Percentiles rank a stretch among this genome's conserved stretches.
phyloP scores from a whole-genome alignment of 805 yeast species.

The Lachancea fermentati region DNA sequence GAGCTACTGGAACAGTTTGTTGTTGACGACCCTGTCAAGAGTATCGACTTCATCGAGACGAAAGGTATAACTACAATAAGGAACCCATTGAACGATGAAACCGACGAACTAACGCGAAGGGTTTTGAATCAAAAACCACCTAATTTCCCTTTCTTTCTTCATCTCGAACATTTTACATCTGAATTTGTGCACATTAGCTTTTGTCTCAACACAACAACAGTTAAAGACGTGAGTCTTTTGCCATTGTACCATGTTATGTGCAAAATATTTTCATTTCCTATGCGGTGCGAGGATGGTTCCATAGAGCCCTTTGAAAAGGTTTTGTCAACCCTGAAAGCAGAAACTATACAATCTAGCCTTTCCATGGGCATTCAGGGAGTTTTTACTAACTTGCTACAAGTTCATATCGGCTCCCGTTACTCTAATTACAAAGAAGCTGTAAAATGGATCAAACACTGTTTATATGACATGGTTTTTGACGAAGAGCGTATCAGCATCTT shows the following conservation, averaged over 20 bases:
- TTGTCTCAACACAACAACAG: conserved; percentile 48
- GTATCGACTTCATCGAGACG: conserved; percentile 62
- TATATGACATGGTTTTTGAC: conserved; percentile 67
- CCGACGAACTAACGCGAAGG: conserved; percentile 26
- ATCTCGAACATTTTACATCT: conserved; percentile 74
- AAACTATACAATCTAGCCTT: conserved; percentile 56
- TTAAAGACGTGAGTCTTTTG: conserved; percentile 44
- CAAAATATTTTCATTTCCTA: conserved; percentile 68
- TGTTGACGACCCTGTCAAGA: conserved; percentile 68
- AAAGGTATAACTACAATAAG: conserved; percentile 56
- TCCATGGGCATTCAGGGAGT: conserved; percentile 52
- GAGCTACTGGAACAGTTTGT: conserved; percentile 55
- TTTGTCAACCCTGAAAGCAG: conserved; percentile 65
- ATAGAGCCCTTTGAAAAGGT: conserved; percentile 67
- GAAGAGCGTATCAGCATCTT: conserved; percentile 62
- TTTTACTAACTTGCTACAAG: conserved; percentile 60
- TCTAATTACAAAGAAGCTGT: conserved; percentile 63
- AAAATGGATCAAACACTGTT: conserved; percentile 65
- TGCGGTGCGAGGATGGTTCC: conserved; percentile 55
- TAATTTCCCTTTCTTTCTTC: conserved; percentile 62
- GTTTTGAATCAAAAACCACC: conserved; percentile 34
- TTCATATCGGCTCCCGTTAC: conserved; percentile 55
- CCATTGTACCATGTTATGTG: conserved; percentile 62
- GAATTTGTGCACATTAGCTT: conserved; percentile 69
- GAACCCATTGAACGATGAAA: conserved; percentile 35